phyloP scores from a whole-genome alignment of 306 rosid species.

The Arachis hypogaea region DNA sequence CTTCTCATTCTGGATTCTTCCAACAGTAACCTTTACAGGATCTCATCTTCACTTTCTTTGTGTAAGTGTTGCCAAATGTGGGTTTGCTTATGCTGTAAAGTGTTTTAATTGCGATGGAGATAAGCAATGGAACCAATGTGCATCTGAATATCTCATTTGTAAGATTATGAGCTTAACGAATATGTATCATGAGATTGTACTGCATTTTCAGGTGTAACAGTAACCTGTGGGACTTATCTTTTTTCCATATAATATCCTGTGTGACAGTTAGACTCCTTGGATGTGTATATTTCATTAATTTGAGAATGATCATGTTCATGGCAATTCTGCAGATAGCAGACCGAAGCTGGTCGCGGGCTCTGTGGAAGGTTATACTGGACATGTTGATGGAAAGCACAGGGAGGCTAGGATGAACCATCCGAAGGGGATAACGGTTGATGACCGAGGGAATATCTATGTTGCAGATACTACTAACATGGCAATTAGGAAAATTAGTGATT shows the following conservation, averaged over 20 bases:
- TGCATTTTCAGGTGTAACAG: slow-evolving; percentile 15
- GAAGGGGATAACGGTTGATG: slow-evolving; percentile 87
- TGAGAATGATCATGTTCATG: slow-evolving; percentile 27
- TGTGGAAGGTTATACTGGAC: slow-evolving; percentile 84
- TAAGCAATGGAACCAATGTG: slow-evolving; percentile 19
- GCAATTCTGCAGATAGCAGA: slow-evolving; percentile 75
- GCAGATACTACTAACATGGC: slow-evolving; percentile 91
- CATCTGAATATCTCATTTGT: slow-evolving; percentile 7
- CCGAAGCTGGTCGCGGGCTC: slow-evolving; percentile 86
- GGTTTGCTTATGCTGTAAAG: slow-evolving; percentile 13
- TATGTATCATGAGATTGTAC: slow-evolving; percentile 10
- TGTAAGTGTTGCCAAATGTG: slow-evolving; percentile 60
- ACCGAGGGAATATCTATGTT: slow-evolving; percentile 84
- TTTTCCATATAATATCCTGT: neutral
- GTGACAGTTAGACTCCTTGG: neutral
- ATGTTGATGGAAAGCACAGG: slow-evolving; percentile 81
- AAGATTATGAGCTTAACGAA: slow-evolving; percentile 26
- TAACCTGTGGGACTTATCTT: neutral
- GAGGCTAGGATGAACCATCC: slow-evolving; percentile 92
- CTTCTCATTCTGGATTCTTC: slow-evolving; percentile 89
- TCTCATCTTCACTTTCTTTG: slow-evolving; percentile 82
- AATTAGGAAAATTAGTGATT: slow-evolving; percentile 88
- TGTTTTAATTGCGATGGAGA: slow-evolving; percentile 14
- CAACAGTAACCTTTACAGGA: slow-evolving; percentile 76
- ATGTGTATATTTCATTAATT: slow-evolving; percentile 26